Percentiles rank a stretch among this genome's conserved stretches.
Evolutionary conservation across 73 alveolate species (phyloP).

Genomic region (Paramecium sonneborni): DNA sequence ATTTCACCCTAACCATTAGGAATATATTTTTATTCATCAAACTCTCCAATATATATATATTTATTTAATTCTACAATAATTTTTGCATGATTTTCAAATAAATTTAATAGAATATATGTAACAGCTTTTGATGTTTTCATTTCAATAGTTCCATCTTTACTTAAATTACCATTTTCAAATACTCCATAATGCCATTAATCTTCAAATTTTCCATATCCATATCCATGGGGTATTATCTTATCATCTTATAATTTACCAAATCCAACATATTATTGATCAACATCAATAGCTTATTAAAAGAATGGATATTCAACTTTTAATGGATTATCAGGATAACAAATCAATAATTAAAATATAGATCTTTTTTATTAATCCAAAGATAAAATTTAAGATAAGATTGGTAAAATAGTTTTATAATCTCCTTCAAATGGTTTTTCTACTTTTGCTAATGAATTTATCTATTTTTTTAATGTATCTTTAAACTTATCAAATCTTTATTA

Average conservation of each 20-base stretch:
- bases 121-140: background rate
- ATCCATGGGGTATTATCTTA: background rate
- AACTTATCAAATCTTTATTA: background rate
- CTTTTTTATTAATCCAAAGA: background rate
- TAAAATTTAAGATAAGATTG: background rate
- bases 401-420: background rate
- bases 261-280: background rate
- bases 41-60: background rate
- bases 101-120: background rate
- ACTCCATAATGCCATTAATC: background rate
- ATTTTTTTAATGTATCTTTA: background rate
- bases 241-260: background rate
- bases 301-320: background rate
- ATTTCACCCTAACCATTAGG: constrained; percentile 16
- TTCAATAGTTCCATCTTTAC: background rate
- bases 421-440: background rate
- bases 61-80: background rate
- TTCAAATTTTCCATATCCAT: background rate
- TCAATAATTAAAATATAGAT: background rate
- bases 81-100: background rate
- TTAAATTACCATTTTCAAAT: background rate
- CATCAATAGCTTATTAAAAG: background rate
- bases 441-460: background rate
- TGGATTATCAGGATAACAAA: background rate
- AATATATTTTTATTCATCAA: background rate